Evolutionary conservation across 257 asterid genomes (phyloP), one percentile per base, ranked within the genome.

Genomic region (Craterostigma plantagineum): DNA sequence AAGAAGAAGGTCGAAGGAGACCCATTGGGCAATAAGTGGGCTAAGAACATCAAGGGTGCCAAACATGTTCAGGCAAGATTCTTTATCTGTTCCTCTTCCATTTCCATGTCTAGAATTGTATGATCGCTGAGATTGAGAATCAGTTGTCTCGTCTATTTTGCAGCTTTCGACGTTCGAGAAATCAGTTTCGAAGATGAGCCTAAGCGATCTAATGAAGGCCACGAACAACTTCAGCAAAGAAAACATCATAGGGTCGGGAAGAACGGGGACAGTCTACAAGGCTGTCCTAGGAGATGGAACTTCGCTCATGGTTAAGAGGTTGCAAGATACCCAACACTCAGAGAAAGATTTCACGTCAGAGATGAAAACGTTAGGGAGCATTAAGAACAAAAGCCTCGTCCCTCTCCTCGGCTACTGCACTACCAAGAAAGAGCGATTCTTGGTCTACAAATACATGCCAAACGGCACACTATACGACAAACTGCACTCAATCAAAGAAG

Each of bases 101-200:
- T 23, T 23, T 23, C 30, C 30, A 23, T 23, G 30, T 23, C 2
- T 23, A 6, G 30, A 23, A 23, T 23, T 23, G 6, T 23, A 23
- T 23, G 30, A 6, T 23, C 30, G 6, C 30, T 23, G 30, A 23
- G 30, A 23, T 6, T 23, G 30, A 23, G 30, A 23, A 23, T 23
- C 30, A 23, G 42, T 50, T 50, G 35, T 18, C 11, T 45, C 38
- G 47, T 43, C 14, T 17, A 35, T 14, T 16, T 38, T 63, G 46
- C 83, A 77, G 91, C 69, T 77, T 43, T 70, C 72, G 1, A 67
- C 63, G 80, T 75, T 75, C 34, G 80, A 75, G 63, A 63, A 63
- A 27, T 57, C 68, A 3, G 65, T 62, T 36, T 59, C 72, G 2
- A 71, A 75, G 55, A 68, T 75, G 75, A 71, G 51, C 57, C 34